Percentiles rank a stretch among this genome's conserved stretches.
These are phyloP conservation scores for Alternaria sp. DNA, from an alignment of 2,329 filamentous ascomycete species.

Conservation along the genomic window DNA sequence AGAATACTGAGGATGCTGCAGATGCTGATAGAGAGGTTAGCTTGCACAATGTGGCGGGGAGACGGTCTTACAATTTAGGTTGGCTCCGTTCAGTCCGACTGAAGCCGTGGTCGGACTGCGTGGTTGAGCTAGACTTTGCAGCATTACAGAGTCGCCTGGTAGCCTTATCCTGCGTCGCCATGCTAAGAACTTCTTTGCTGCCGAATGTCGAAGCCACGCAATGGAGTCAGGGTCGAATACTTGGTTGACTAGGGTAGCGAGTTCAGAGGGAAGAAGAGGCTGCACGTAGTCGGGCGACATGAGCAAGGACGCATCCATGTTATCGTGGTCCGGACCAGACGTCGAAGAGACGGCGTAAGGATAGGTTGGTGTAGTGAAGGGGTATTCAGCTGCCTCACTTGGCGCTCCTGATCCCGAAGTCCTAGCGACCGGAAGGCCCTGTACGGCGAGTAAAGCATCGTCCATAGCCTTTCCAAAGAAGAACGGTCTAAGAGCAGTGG, in stretches of 20 bases:
- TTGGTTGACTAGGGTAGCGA: conserved; percentile 70
- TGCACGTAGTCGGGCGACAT: conserved; percentile 92
- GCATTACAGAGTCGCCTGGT: conserved; percentile 33
- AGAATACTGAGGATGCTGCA: conserved; percentile 44
- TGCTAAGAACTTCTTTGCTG: conserved; percentile 79
- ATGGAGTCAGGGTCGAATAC: conserved; percentile 81
- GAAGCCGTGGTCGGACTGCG: conserved; percentile 38
- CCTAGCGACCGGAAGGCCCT: conserved; percentile 33
- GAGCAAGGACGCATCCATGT: conserved; percentile 89
- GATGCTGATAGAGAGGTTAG: conserved; percentile 37
- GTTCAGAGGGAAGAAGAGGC: conserved; percentile 78
- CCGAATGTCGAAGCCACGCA: conserved; percentile 79
- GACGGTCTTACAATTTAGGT: conserved; percentile 30
- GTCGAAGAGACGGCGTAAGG: conserved; percentile 82
- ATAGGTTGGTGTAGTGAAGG: conserved; percentile 46
- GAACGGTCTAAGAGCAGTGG: conserved; percentile 68
- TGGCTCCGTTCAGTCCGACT: conserved; percentile 34
- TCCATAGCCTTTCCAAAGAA: conserved; percentile 62
- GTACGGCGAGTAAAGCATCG: conserved; percentile 44
- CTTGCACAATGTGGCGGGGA: background rate
- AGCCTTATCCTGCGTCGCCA: conserved; percentile 63
- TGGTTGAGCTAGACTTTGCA: conserved; percentile 33
- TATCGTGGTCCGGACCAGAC: conserved; percentile 73
- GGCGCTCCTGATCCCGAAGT: background rate
- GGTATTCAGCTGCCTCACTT: conserved; percentile 30